These are phyloP conservation scores for Trichoderma semiorbis DNA, from an alignment of 2,329 filamentous ascomycete species.

Conservation along the genomic window DNA sequence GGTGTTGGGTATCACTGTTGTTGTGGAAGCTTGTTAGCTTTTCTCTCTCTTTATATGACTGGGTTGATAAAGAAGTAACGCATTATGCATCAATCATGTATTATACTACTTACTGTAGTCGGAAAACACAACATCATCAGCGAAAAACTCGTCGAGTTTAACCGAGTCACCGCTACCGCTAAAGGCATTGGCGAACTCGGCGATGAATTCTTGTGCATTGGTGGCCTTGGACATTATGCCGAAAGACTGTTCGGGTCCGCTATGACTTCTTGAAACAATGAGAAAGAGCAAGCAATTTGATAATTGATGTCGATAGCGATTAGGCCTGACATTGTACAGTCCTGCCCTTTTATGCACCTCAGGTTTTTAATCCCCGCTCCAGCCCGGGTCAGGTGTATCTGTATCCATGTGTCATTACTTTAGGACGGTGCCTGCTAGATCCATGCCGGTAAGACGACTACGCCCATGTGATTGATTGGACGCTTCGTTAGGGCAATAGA, in stretches of 20 bases:
- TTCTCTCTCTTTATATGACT: not conserved
- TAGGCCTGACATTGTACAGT: not conserved
- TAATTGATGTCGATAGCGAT: not conserved
- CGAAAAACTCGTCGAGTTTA: not conserved
- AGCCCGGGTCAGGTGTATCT: not conserved
- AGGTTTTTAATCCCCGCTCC: not conserved
- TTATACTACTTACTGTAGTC: not conserved
- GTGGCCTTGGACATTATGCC: slow-evolving; percentile 1
- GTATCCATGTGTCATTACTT: not conserved
- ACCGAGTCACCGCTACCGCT: not conserved
- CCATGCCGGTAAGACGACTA: not conserved
- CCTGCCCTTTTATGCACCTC: not conserved
- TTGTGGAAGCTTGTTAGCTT: not conserved
- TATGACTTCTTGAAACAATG: not conserved
- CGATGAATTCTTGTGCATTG: not conserved
- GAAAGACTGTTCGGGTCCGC: not conserved
- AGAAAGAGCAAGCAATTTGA: not conserved
- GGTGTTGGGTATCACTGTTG: not conserved
- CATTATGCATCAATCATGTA: not conserved
- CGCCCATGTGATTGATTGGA: not conserved
- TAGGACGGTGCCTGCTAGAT: not conserved
- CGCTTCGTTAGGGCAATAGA: not conserved
- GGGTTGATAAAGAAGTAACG: not conserved
- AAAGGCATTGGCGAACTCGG: not conserved
- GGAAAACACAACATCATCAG: not conserved